Percentiles rank a stretch among this genome's conserved stretches.
Conservation (phyloP, 2,329 filamentous ascomycete genomes). For the Aspergillus aculeatus region DNA sequence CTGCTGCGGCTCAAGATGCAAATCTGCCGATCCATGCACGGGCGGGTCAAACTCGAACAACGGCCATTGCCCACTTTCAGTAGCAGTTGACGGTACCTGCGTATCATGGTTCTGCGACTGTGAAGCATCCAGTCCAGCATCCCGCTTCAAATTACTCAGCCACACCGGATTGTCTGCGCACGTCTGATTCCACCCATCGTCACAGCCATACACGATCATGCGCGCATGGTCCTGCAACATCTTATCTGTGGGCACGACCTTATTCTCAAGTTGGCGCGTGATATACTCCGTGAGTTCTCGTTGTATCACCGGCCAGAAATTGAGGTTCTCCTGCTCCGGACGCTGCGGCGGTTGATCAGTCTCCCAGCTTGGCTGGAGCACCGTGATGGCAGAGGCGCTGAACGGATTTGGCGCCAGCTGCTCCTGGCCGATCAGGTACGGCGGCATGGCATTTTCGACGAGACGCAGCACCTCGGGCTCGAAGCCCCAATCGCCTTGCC, state of each 20-base stretch:
- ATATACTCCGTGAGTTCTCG: too few species aligned
- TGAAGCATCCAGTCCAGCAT: too few species aligned
- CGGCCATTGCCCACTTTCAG: too few species aligned
- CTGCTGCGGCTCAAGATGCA: too few species aligned
- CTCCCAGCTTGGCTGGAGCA: neutral
- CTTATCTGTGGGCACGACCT: constrained; percentile 28
- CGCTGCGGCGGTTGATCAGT: constrained; percentile 11
- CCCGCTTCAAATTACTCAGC: too few species aligned
- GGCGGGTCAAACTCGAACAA: too few species aligned
- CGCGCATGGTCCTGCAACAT: constrained; percentile 34
- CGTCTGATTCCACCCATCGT: constrained; percentile 40
- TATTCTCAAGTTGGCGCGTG: constrained; percentile 15
- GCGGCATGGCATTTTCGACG: constrained; percentile 40
- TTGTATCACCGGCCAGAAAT: constrained; percentile 20
- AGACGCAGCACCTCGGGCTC: constrained; percentile 29
- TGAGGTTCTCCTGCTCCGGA: constrained; percentile 23
- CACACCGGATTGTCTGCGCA: constrained; percentile 29
- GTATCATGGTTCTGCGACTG: too few species aligned
- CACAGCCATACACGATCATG: constrained; percentile 30
- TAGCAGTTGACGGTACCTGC: too few species aligned
- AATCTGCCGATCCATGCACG: too few species aligned
- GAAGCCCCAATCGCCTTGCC: constrained; percentile 36
- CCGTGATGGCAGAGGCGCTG: constrained; percentile 8
- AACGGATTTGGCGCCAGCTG: constrained; percentile 16
- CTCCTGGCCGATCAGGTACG: constrained; percentile 37